These are phyloP conservation scores for Penicillium lividum DNA, from an alignment of 495 filamentous ascomycete species.

Conservation along the genomic window DNA sequence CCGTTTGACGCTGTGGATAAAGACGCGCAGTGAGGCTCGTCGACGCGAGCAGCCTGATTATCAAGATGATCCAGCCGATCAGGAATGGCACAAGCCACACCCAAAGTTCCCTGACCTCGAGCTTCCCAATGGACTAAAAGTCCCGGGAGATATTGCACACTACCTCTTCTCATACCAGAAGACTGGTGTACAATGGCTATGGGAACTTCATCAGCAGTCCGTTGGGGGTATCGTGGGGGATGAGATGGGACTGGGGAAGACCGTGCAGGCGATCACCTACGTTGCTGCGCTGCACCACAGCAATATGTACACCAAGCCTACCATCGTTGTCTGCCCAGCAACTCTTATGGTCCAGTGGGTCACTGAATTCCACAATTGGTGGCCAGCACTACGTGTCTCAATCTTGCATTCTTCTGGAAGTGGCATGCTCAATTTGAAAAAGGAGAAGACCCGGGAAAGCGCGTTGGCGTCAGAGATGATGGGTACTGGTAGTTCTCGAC, in stretches of 20 bases:
- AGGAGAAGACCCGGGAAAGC: slow-evolving; percentile 72
- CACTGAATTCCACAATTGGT: slow-evolving; percentile 97
- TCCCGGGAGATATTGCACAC: slow-evolving; percentile 90
- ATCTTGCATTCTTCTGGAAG: slow-evolving; percentile 94
- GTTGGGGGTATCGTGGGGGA: slow-evolving; percentile 95
- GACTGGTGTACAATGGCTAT: slow-evolving; percentile 94
- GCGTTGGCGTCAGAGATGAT: slow-evolving; percentile 48
- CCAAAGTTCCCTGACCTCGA: slow-evolving; percentile 72
- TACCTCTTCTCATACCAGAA: slow-evolving; percentile 94
- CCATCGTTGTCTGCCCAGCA: slow-evolving; percentile 87
- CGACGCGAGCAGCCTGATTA: slow-evolving; percentile 36
- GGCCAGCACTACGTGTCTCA: slow-evolving; percentile 90
- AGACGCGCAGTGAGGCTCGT: slow-evolving; percentile 66
- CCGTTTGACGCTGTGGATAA: slow-evolving; percentile 74
- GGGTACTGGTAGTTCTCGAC: slow-evolving; percentile 28
- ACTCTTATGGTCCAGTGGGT: slow-evolving; percentile 97
- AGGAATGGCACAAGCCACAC: slow-evolving; percentile 86
- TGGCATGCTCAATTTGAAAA: slow-evolving; percentile 83
- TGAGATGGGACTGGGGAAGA: slow-evolving; percentile 98
- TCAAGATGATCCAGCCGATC: slow-evolving; percentile 32
- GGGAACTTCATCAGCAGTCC: slow-evolving; percentile 82
- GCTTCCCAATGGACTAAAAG: slow-evolving; percentile 70
- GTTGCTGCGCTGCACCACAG: slow-evolving; percentile 89
- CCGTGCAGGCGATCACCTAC: slow-evolving; percentile 90
- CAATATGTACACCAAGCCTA: slow-evolving; percentile 75